Conservation (phyloP, 2,329 filamentous ascomycete genomes). For the Colletotrichum musae region DNA sequence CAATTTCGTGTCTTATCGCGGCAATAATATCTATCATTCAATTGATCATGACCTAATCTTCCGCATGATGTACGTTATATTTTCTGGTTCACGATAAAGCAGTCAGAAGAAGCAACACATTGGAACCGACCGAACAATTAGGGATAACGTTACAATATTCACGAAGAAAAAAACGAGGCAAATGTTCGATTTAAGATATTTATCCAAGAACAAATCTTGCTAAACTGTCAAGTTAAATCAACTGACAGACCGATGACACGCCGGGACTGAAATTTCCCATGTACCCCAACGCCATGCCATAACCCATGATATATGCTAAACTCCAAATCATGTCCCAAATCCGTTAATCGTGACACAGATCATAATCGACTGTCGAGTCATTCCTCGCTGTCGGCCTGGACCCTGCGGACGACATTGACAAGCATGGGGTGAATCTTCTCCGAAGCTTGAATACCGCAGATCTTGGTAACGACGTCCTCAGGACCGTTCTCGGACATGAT, state of each 20-base stretch:
- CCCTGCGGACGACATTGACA: conserved; percentile 84
- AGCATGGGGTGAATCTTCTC: conserved; percentile 86
- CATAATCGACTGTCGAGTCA: conserved; percentile 50
- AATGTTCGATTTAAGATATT: background rate
- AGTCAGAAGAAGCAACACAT: too few relatives aligned
- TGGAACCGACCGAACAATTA: too few relatives aligned
- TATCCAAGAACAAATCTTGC: background rate
- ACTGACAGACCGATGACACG: background rate
- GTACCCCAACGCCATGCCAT: conserved; percentile 22
- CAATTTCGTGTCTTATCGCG: too few relatives aligned
- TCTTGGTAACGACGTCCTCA: conserved; percentile 81
- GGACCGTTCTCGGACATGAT: conserved; percentile 83
- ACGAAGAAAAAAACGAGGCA: too few relatives aligned
- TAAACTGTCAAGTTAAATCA: background rate
- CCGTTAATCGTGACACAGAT: conserved; percentile 29
- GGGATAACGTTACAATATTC: too few relatives aligned
- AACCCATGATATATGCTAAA: conserved; percentile 36
- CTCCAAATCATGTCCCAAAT: conserved; percentile 12
- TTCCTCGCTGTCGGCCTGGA: conserved; percentile 76
- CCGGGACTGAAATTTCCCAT: background rate
- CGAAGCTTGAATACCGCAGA: conserved; percentile 83
- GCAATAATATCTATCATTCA: too few relatives aligned
- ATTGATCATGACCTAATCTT: too few relatives aligned
- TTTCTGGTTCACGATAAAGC: too few relatives aligned
- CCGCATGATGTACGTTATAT: too few relatives aligned